Evolutionary conservation across 805 yeast genomes (phyloP), one percentile per base, ranked within the genome.

Genomic region (Wickerhamomyces bovis): DNA sequence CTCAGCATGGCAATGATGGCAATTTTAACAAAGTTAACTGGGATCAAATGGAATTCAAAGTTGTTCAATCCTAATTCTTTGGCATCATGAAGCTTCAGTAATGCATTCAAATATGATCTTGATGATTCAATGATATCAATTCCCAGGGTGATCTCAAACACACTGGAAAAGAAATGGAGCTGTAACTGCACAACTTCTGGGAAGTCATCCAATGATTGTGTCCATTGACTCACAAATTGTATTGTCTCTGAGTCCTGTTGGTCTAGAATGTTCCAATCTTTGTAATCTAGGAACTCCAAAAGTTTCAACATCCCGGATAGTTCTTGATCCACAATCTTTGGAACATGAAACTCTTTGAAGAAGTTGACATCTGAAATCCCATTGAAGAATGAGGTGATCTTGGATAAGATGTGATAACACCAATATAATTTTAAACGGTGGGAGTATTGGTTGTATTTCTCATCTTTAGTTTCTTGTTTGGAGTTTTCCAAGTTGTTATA

Each of bases 361-460:
- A 58, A 54, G 2, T 49, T 52, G 45, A 51, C 43, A 18, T 56
- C 56, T 38, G 62, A 57, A 35, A 58, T 42, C 8, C 64, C 64
- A 51, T 52, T 56, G 36, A 47, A 41, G 35, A 48, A 38, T 33
- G 50, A 44, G 38, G 63, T 48, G 16, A 55, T 40, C 13, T 48
- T 47, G n/a, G 56, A 51, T 23, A 72, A 53, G n/a, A 70, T 64
- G 36, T 63, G 63, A 48, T 62, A 68, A 46, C 70, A 66, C 78
- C 78, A 73, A 49, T 65, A 74, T 10, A 74, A 51, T 46, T 70
- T 72, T 35, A 72, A 55, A 51, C 76, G 55, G 20, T 55, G 48
- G 2, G 59, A 49, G 38, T 60, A 55, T 6, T 39, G 39, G 13
- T 42, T 19, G 35, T 44, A 48, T 36, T 44, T 44, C 1, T 19